Conservation (phyloP, 2,329 filamentous ascomycete genomes). For the Trichoderma sp. region DNA sequence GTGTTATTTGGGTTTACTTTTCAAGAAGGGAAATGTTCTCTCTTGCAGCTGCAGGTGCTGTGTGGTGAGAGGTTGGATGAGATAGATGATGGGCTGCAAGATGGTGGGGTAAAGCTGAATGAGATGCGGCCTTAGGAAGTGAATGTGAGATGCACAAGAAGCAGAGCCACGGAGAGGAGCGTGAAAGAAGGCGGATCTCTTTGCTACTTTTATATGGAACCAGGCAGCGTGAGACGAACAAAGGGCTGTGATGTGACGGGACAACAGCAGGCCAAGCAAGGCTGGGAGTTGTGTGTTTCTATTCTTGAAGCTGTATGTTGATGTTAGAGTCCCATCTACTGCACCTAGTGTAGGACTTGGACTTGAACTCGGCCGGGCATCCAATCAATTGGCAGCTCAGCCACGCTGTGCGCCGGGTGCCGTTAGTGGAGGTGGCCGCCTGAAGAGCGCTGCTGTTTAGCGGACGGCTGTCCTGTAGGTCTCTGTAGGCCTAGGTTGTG, state of each 20-base stretch:
- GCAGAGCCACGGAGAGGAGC: background rate
- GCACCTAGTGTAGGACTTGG: background rate
- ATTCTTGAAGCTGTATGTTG: background rate
- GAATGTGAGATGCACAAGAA: background rate
- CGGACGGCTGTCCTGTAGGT: background rate
- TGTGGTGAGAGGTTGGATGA: background rate
- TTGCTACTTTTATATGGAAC: background rate
- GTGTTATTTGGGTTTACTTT: background rate
- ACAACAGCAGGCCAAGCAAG: background rate
- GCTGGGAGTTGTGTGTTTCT: background rate
- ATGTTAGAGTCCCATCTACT: background rate
- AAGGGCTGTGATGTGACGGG: background rate
- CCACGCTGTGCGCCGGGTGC: slow-evolving; percentile 18
- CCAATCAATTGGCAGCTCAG: slow-evolving; percentile 8
- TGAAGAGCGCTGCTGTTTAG: background rate
- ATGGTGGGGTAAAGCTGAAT: background rate
- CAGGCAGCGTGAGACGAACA: background rate
- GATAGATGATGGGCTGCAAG: background rate
- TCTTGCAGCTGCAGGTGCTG: background rate
- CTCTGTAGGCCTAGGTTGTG: background rate
- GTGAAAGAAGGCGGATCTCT: background rate
- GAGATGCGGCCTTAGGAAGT: background rate
- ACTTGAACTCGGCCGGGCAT: background rate
- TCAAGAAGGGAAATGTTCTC: background rate
- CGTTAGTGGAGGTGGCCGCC: slow-evolving; percentile 18